Evolutionary conservation across 192 early-diverging fungal genomes (phyloP).

Genomic region (Backusella tuberculispora): DNA sequence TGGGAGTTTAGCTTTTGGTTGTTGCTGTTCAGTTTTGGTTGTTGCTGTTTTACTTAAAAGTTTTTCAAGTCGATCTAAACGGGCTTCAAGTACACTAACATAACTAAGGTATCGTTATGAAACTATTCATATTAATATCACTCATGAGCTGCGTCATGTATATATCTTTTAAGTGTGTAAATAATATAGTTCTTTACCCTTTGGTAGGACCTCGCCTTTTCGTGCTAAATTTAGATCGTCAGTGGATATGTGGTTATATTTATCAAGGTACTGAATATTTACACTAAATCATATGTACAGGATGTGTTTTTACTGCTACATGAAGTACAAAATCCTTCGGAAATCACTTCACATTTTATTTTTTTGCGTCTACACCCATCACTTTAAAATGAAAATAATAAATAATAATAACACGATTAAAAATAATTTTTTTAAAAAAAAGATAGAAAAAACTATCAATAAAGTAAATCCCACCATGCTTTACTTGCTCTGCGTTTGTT

Average conservation of each 20-base stretch:
- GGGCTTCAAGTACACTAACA: constrained; percentile 36
- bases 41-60: constrained; percentile 23
- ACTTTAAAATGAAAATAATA: not conserved
- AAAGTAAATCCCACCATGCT: not conserved
- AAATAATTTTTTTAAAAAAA: not conserved
- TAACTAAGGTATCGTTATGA: constrained; percentile 16
- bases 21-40: not conserved
- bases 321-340: constrained; percentile 25
- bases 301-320: constrained; percentile 1
- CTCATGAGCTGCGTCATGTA: no score
- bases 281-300: not conserved
- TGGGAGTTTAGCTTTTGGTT: no score
- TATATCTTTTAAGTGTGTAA: not conserved
- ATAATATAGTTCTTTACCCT: constrained; percentile 23
- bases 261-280: not conserved
- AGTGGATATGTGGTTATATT: not conserved
- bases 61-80: constrained; percentile 34
- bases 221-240: constrained; percentile 19
- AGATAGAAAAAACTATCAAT: no score
- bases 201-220: constrained; percentile 40
- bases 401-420: not conserved
- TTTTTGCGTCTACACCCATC: constrained; percentile 41
- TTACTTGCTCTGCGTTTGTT: not conserved
- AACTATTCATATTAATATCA: not conserved
- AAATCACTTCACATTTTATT: constrained; percentile 30